phyloP scores from a whole-genome alignment of 1,139 yeast species.

The Hansenula sp. region DNA sequence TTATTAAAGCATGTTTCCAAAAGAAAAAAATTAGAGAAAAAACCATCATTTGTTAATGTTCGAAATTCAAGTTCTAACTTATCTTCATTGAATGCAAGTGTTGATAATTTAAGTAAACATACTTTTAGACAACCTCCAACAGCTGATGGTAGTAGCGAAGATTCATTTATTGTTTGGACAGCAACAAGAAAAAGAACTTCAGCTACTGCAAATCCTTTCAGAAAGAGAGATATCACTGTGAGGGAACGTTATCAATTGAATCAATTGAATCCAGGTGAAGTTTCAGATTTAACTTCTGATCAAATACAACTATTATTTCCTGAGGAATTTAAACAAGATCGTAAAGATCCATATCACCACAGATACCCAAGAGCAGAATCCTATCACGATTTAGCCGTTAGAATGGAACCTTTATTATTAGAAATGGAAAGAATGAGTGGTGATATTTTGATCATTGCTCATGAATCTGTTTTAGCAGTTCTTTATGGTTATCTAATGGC shows the following conservation, averaged over 20 bases:
- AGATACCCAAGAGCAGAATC: conserved; percentile 91
- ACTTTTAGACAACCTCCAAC: conserved; percentile 26
- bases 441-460: conserved; percentile 87
- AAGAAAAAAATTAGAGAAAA: conserved; percentile 14
- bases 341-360: conserved; percentile 85
- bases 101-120: conserved; percentile 12
- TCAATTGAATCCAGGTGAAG: conserved; percentile 89
- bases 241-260: conserved; percentile 79
- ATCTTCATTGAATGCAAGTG: conserved; percentile 4
- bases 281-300: conserved; percentile 60
- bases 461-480: conserved; percentile 84
- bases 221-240: conserved; percentile 53
- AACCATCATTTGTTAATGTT: neutral
- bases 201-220: conserved; percentile 71
- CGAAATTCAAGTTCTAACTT: neutral
- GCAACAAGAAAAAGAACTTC: conserved; percentile 83
- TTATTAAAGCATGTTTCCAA: conserved; percentile 28
- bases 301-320: conserved; percentile 63
- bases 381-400: conserved; percentile 91
- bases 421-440: conserved; percentile 92
- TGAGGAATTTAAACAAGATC: conserved; percentile 61
- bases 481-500: conserved; percentile 95
- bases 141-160: conserved; percentile 31
- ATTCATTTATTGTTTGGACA: conserved; percentile 76
- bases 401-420: conserved; percentile 87